These are phyloP conservation scores for Physaria fendleri DNA, from an alignment of 345 rosid genomes.

Conservation along the genomic window DNA sequence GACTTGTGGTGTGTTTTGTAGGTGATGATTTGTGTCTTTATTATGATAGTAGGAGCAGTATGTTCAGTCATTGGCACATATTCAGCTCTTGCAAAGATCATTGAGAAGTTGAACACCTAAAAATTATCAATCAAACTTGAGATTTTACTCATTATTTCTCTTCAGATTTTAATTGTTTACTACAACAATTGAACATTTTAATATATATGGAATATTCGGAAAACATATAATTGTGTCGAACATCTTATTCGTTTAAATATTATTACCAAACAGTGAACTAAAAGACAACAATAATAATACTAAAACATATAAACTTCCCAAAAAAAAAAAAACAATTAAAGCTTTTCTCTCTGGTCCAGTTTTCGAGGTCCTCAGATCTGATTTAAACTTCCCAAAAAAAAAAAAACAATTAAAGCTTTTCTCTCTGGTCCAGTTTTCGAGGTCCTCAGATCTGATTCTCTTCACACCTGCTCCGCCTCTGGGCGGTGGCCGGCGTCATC, in stretches of 20 bases:
- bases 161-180: not conserved
- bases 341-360: too few relatives aligned
- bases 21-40: constrained; percentile 48
- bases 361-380: too few relatives aligned
- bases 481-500: too few relatives aligned
- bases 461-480: too few relatives aligned
- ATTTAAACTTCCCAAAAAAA: too few relatives aligned
- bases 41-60: constrained; percentile 59
- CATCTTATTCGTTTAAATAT: not conserved
- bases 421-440: too few relatives aligned
- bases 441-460: too few relatives aligned
- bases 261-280: not conserved
- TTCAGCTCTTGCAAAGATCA: constrained; percentile 61
- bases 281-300: not conserved
- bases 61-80: constrained; percentile 63
- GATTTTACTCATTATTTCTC: not conserved
- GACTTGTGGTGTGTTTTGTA: constrained; percentile 5
- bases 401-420: too few relatives aligned
- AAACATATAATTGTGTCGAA: not conserved
- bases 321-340: too few relatives aligned
- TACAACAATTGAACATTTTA: not conserved
- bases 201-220: not conserved
- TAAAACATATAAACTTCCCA: too few relatives aligned
- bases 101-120: constrained; percentile 43
- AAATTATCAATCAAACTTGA: not conserved